Base-by-base conservation (phyloP, 139 green algal genomes). In the Chlamydomonas asymmetrica region DNA sequence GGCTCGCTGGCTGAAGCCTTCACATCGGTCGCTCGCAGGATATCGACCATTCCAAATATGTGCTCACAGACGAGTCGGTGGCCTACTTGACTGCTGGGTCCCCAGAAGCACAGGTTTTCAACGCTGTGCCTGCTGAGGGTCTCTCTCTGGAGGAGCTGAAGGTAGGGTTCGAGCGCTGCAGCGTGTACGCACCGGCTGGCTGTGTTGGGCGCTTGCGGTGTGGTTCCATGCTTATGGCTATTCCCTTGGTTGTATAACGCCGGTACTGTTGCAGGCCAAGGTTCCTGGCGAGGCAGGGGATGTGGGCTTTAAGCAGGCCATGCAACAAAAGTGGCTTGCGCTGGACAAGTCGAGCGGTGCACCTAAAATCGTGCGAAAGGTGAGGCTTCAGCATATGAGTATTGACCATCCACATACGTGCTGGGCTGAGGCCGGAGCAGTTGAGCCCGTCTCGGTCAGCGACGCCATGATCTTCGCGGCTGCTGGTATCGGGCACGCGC, bases 291-390 rank as follows among this genome's bases (percentile, higher is more conserved):
- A 85, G 39, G 65, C 89, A 3, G 91, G 82, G 4, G 93, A 96
- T 27, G 75, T 98, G 37, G 96, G 96, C 9, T 94, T 98, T 84
- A 93, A 92, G 79, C 91, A 98, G 82, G 95, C 92, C 35, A 98
- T 99, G 93, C 86, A 96, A 78, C 61, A 83, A 39, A 91, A 92
- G 69, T 91, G 83, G 83, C 56, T 91, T 52, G 80, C 78, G 18
- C 76, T 78, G 56, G 82, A 89, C 71, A 91, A 89, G 75, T 81
- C 74, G 50, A 45, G 40, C 22, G 76, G 81, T 10, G 62, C 82
- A 73, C 80, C 81, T 0, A 50, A 63, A 4, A 73, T 90, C 20
- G 81, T 90, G 49, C 79, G 85, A 38, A 90, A 87, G 81, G 85
- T 89, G 40, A 20, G 60, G 10, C 10, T 60, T n/a, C n/a, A n/a